A percentile compares a stretch with the other conserved stretches of the same genome.
phyloP scores from a whole-genome alignment of 1,284 basidiomycete genomes.

The Phylloboletellus chloephorus region DNA sequence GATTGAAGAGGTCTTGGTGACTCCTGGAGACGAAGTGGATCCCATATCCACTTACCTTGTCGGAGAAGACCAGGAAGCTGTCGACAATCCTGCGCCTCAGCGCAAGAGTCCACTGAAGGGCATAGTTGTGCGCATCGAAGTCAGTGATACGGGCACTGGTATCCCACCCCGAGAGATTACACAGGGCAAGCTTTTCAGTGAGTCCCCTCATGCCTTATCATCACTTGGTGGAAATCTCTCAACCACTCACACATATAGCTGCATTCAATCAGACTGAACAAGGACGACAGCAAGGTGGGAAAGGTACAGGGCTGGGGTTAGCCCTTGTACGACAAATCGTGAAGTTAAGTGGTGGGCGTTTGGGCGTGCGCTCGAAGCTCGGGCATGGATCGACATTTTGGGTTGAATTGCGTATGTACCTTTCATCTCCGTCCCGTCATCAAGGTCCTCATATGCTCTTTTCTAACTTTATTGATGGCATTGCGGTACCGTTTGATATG shows the following conservation, averaged over 20 bases:
- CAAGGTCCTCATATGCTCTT: conserved; percentile 11
- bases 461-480: conserved; percentile 8
- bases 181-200: conserved; percentile 72
- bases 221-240: conserved; percentile 1
- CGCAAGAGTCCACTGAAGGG: conserved; percentile 41
- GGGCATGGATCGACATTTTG: conserved; percentile 69
- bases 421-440: conserved; percentile 14
- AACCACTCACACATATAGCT: conserved; percentile 34
- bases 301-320: conserved; percentile 84
- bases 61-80: conserved; percentile 2
- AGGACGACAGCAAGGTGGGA: conserved; percentile 80
- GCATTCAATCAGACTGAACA: conserved; percentile 77
- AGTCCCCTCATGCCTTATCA: conserved; percentile 26
- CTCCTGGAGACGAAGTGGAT: conserved; percentile 8
- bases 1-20: conserved; percentile 16
- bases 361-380: conserved; percentile 66
- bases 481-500: conserved; percentile 12
- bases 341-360: conserved; percentile 72
- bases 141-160: conserved; percentile 77
- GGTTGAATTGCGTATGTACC: conserved; percentile 65
- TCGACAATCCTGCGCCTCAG: neutral
- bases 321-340: conserved; percentile 89
- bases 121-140: conserved; percentile 76
- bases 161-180: conserved; percentile 69
- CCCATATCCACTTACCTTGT: neutral